These are phyloP conservation scores for Suillus brevipes DNA, from an alignment of 768 basidiomycete species.

Conservation along the genomic window DNA sequence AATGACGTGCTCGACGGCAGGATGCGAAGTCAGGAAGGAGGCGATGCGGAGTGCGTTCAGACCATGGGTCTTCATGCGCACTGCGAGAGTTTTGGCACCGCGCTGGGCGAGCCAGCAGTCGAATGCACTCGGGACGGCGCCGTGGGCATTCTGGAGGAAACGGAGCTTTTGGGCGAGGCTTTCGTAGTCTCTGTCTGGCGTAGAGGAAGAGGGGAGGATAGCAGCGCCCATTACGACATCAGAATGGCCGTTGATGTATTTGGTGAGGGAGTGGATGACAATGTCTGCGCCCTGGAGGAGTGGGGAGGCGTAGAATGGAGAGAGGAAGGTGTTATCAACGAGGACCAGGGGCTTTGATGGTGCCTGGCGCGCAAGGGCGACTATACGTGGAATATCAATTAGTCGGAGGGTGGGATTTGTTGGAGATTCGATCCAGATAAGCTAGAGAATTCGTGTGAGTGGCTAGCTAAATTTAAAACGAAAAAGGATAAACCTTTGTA, in stretches of 20 bases:
- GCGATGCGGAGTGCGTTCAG: conserved; percentile 80
- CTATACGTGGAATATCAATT: conserved; percentile 76
- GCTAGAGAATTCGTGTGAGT: conserved; percentile 39
- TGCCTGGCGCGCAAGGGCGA: conserved; percentile 63
- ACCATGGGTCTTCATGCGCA: conserved; percentile 88
- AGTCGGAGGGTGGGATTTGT: conserved; percentile 93
- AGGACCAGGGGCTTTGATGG: conserved; percentile 41
- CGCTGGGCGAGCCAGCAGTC: conserved; percentile 91
- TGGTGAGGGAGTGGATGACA: conserved; percentile 80
- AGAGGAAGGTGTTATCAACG: conserved; percentile 94
- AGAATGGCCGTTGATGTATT: conserved; percentile 93
- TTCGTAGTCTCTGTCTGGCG: conserved; percentile 35
- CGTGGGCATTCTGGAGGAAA: conserved; percentile 89
- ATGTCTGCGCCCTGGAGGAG: conserved; percentile 84
- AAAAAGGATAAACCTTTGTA: conserved; percentile 63
- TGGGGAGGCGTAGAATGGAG: conserved; percentile 88
- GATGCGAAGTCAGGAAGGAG: conserved; percentile 49
- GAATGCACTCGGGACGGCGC: conserved; percentile 80
- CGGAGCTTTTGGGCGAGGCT: conserved; percentile 57
- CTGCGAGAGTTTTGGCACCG: conserved; percentile 86
- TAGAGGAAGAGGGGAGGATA: conserved; percentile 53
- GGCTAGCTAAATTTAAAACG: background rate
- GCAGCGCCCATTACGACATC: conserved; percentile 91
- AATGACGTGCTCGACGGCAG: conserved; percentile 74
- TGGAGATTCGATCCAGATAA: conserved; percentile 94